Percentiles rank a stretch among this genome's conserved stretches.
Evolutionary conservation across 768 basidiomycete species (phyloP).

Genomic region (Kwoniella dejecticola): DNA sequence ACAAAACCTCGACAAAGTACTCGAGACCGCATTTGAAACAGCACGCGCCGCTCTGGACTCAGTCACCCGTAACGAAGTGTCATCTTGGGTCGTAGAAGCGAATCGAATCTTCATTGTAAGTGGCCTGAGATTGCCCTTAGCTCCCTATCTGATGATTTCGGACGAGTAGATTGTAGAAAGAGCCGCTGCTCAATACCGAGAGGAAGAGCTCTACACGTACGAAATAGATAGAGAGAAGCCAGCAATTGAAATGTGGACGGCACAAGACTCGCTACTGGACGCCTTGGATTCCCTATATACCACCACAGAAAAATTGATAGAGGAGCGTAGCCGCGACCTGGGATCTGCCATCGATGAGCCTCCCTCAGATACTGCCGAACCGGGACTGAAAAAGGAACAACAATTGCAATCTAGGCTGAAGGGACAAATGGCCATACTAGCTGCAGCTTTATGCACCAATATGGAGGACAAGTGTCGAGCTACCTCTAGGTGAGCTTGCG

Average conservation of each 20-base stretch:
- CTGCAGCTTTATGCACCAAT: conserved; percentile 52
- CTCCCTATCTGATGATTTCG: no score
- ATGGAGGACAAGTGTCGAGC: conserved; percentile 52
- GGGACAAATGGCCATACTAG: conserved; percentile 53
- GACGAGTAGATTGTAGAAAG: conserved; percentile 74
- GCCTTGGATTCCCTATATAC: conserved; percentile 73
- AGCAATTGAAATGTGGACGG: conserved; percentile 73
- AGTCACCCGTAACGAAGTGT: conserved; percentile 59
- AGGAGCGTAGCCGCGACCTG: conserved; percentile 51
- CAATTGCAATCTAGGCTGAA: conserved; percentile 50
- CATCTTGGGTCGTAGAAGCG: conserved; percentile 65
- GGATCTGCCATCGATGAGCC: conserved; percentile 51
- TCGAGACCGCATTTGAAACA: conserved; percentile 59
- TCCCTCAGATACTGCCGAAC: conserved; percentile 8
- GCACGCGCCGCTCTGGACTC: conserved; percentile 48
- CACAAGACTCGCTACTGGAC: conserved; percentile 68
- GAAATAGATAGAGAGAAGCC: conserved; percentile 72
- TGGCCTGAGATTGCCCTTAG: no score
- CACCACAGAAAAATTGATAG: conserved; percentile 51
- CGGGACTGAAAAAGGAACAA: conserved; percentile 30
- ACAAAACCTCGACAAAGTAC: conserved; percentile 66
- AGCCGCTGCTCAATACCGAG: conserved; percentile 74
- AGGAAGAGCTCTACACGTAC: conserved; percentile 72
- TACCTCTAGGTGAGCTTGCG: conserved; percentile 33
- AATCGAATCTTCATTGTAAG: conserved; percentile 71